A percentile compares a stretch with the other conserved stretches of the same genome.
phyloP scores from a whole-genome alignment of 2,329 filamentous ascomycete species.

The Colletotrichum tabaci region DNA sequence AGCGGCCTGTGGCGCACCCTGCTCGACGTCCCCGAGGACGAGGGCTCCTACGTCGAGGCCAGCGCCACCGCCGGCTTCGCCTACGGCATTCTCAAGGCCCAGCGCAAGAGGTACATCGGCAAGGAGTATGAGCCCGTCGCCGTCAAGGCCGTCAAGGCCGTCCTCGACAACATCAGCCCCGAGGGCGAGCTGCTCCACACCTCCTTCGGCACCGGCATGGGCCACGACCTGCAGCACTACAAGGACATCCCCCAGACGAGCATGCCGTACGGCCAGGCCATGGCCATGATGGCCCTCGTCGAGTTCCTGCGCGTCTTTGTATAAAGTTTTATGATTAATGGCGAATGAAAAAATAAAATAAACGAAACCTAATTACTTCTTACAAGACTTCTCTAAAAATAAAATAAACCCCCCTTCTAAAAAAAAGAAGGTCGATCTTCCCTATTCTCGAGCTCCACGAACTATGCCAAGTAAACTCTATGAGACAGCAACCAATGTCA shows the following conservation, averaged over 20 bases:
- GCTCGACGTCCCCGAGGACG: slow-evolving; percentile 74
- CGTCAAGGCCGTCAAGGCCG: slow-evolving; percentile 76
- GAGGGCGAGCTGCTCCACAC: slow-evolving; percentile 81
- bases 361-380: slow-evolving; percentile 3
- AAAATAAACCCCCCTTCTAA: too few species aligned
- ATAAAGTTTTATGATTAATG: slow-evolving; percentile 42
- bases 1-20: slow-evolving; percentile 83
- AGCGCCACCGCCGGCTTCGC: slow-evolving; percentile 87
- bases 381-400: too few species aligned
- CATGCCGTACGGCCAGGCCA: slow-evolving; percentile 89
- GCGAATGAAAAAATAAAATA: slow-evolving; percentile 4
- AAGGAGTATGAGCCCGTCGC: slow-evolving; percentile 73
- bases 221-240: slow-evolving; percentile 80
- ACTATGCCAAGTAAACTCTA: too few species aligned
- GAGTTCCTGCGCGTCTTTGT: slow-evolving; percentile 75
- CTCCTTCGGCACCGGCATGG: slow-evolving; percentile 87
- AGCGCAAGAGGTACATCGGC: slow-evolving; percentile 78
- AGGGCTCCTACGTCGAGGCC: slow-evolving; percentile 82
- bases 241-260: slow-evolving; percentile 82
- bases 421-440: background rate
- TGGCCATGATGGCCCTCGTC: slow-evolving; percentile 86
- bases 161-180: slow-evolving; percentile 75
- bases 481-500: too few species aligned
- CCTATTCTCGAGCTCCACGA: background rate
- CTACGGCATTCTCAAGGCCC: slow-evolving; percentile 83